phyloP scores from a whole-genome alignment of 1,284 basidiomycete genomes.

The Apiotrichum veenhuisii region DNA sequence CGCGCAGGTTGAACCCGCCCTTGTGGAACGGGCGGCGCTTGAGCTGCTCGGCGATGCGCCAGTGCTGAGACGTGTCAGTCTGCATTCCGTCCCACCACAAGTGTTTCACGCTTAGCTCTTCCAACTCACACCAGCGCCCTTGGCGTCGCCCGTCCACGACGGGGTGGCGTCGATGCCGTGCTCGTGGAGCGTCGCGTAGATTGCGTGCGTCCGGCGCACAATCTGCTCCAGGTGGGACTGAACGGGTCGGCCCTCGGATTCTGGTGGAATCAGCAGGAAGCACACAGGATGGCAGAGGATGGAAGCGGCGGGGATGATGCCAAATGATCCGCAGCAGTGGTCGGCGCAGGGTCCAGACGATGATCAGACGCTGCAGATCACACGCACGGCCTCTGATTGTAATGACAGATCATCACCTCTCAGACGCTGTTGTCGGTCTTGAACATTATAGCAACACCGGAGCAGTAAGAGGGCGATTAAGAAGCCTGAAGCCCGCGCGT shows the following conservation, averaged over 20 bases:
- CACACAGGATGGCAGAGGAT: background rate
- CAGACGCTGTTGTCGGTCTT: no score
- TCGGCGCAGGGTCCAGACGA: no score
- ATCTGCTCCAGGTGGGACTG: conserved; percentile 32
- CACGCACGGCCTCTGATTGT: no score
- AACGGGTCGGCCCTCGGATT: conserved; percentile 25
- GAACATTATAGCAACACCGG: no score
- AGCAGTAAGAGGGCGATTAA: no score
- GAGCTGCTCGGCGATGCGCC: conserved; percentile 21
- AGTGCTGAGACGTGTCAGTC: conserved; percentile 3
- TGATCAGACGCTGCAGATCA: no score
- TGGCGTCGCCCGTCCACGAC: conserved; percentile 28
- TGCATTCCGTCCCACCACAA: no score
- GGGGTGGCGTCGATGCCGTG: conserved; percentile 32
- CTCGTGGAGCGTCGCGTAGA: conserved; percentile 30
- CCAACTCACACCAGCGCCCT: conserved; percentile 8
- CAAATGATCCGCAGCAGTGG: no score
- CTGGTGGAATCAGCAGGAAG: conserved; percentile 9
- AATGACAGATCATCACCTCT: no score
- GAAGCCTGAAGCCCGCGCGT: no score
- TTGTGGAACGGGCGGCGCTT: conserved; percentile 19
- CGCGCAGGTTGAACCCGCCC: conserved; percentile 19
- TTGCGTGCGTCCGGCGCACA: conserved; percentile 27
- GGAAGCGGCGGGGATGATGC: no score
- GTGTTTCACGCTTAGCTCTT: background rate